Evolutionary conservation across 2,329 filamentous ascomycete genomes (phyloP).

Genomic region (Coleophoma crateriformis): DNA sequence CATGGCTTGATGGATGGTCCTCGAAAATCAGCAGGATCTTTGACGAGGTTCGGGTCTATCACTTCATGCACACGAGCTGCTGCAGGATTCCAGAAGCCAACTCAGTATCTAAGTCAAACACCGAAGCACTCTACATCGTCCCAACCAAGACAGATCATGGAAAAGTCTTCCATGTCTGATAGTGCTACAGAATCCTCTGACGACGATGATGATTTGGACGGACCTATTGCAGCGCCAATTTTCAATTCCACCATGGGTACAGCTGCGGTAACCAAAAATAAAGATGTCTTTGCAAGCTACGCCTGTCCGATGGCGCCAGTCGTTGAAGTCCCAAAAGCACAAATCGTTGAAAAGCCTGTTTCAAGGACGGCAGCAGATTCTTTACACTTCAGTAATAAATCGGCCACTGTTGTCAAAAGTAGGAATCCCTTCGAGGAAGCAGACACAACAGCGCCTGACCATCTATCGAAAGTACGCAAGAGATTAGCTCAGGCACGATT

Average conservation of each 20-base stretch:
- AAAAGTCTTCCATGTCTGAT: background rate
- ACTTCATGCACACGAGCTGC: slow-evolving; percentile 21
- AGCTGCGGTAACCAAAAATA: too few relatives aligned
- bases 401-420: background rate
- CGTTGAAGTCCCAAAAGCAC: too few relatives aligned
- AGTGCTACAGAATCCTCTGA: slow-evolving; percentile 13
- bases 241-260: background rate
- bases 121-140: slow-evolving; percentile 5
- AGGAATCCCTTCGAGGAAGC: background rate
- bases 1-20: slow-evolving; percentile 38
- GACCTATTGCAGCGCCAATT: slow-evolving; percentile 11
- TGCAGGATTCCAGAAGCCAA: slow-evolving; percentile 23
- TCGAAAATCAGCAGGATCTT: slow-evolving; percentile 22
- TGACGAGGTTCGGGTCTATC: slow-evolving; percentile 18
- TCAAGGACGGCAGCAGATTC: too few relatives aligned
- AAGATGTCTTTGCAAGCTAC: too few relatives aligned
- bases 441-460: background rate
- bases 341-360: too few relatives aligned
- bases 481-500: slow-evolving; percentile 14
- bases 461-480: slow-evolving; percentile 3
- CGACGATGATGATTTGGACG: slow-evolving; percentile 23
- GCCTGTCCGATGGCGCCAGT: too few relatives aligned
- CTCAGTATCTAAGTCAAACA: slow-evolving; percentile 8
- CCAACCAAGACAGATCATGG: background rate
- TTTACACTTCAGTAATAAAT: background rate